Conservation (phyloP, 2,329 filamentous ascomycete species). For the Rhynchosporium agropyri region DNA sequence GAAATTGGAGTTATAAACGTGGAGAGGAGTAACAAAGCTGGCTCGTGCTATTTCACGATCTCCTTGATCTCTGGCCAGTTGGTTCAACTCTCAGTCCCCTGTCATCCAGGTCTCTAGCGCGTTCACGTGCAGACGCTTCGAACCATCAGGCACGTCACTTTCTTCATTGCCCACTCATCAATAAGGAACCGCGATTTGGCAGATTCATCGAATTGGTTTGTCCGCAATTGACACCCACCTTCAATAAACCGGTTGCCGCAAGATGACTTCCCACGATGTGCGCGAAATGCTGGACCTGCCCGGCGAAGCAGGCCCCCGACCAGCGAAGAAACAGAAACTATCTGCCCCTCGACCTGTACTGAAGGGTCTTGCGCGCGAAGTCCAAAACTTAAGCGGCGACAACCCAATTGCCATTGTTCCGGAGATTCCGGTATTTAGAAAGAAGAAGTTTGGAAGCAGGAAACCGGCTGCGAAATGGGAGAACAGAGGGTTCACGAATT, state of each 20-base stretch:
- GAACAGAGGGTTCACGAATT: constrained; percentile 72
- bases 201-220: constrained; percentile 12
- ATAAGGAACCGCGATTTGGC: constrained; percentile 3
- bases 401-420: constrained; percentile 69
- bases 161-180: constrained; percentile 1
- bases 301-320: constrained; percentile 58
- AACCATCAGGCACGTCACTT: constrained; percentile 5
- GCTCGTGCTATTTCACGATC: constrained; percentile 24
- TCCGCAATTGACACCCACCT: neutral
- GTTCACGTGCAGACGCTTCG: constrained; percentile 26
- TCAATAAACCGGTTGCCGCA: constrained; percentile 30
- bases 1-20: neutral
- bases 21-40: constrained; percentile 11
- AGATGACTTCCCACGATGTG: constrained; percentile 77
- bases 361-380: constrained; percentile 66
- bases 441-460: constrained; percentile 55
- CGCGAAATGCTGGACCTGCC: constrained; percentile 87
- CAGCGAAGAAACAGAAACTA: constrained; percentile 75
- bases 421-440: constrained; percentile 61
- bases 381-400: constrained; percentile 66
- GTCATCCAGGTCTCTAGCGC: constrained; percentile 4
- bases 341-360: constrained; percentile 61
- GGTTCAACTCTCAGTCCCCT: constrained; percentile 19
- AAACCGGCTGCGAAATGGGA: constrained; percentile 67
- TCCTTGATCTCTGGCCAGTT: constrained; percentile 23